phyloP scores from a whole-genome alignment of 495 filamentous ascomycete species.

The Tuber magnatum region DNA sequence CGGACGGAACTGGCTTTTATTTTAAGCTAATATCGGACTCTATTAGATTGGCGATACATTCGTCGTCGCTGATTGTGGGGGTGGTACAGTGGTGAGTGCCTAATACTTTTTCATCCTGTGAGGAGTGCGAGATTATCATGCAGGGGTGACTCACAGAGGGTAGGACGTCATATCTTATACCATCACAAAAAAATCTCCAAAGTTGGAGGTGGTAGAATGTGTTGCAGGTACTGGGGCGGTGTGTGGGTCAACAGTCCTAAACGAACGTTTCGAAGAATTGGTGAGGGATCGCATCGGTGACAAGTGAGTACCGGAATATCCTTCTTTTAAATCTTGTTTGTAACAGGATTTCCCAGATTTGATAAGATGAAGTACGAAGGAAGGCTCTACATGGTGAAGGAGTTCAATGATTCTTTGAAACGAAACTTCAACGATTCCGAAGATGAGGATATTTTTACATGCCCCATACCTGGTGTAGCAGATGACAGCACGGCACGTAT shows the following conservation, averaged over 20 bases:
- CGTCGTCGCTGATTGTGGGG: constrained; percentile 64
- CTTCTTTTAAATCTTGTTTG: background rate
- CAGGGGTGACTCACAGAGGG: constrained; percentile 8
- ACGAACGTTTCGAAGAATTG: no score
- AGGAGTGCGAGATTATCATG: background rate
- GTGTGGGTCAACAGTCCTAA: no score
- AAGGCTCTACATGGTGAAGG: constrained; percentile 63
- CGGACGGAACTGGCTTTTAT: background rate
- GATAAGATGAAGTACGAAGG: constrained; percentile 52
- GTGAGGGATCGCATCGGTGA: no score
- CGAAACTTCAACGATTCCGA: constrained; percentile 66
- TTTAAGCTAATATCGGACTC: no score
- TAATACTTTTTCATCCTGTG: background rate
- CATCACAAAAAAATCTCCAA: constrained; percentile 52
- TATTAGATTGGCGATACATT: constrained; percentile 54
- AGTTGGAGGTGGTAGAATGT: constrained; percentile 14
- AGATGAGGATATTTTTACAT: constrained; percentile 60
- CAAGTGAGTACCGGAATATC: no score
- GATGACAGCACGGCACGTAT: constrained; percentile 57
- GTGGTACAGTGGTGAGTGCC: constrained; percentile 53
- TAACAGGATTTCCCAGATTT: constrained; percentile 18
- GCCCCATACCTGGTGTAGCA: constrained; percentile 59
- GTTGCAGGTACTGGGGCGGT: no score
- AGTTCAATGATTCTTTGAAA: constrained; percentile 59
- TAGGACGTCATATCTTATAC: constrained; percentile 56